Evolutionary conservation across 257 asterid species (phyloP), one percentile per base, ranked within the genome.

Genomic region (Nicotiana otophora): DNA sequence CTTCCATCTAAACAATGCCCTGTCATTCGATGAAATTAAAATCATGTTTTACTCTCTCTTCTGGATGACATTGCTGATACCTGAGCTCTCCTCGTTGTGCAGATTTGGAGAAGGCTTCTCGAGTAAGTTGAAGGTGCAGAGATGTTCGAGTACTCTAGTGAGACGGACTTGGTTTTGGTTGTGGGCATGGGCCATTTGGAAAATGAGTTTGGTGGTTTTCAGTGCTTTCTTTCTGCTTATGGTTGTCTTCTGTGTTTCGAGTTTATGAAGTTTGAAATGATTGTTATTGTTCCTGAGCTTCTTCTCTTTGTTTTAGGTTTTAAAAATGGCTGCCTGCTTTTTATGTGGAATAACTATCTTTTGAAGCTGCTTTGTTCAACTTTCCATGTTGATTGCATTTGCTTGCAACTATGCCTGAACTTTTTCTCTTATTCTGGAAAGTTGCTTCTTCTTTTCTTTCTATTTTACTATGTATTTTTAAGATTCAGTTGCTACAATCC

Each of bases 41-140:
- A 39, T 33, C 82, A 58, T 39, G 68, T 16, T 48, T 79, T 58
- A 62, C 26, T 39, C 16, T 0, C 57, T 42, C 2, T 58, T 79
- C 19, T 79, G 28, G 72, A 60, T 79, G 42, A 3, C 7, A 51
- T 42, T 12, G 20, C 36, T 46, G 23, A 48, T 81, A 16, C 1
- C 61, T 26, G 19, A 48, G 53, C 55, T 48, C 10, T 42, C 11
- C 63, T 81, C 54, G 3, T 83, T 65, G 66, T 84, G 90, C 92
- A 91, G 97, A 87, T 84, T 26, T 65, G 86, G 93, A 89, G 85
- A 92, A 90, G 89, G 80, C 88, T 80, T 83, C 90, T 82, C 91
- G 89, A 90, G 88, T 82, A 77, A 82, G 51, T 23, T 23, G 63
- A 78, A 66, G 83, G 67, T 58, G 31, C 55, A 34, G 68, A 55